Evolutionary conservation across 1,139 yeast genomes (phyloP).

Genomic region (Yamadazyma spencermartinsiae): DNA sequence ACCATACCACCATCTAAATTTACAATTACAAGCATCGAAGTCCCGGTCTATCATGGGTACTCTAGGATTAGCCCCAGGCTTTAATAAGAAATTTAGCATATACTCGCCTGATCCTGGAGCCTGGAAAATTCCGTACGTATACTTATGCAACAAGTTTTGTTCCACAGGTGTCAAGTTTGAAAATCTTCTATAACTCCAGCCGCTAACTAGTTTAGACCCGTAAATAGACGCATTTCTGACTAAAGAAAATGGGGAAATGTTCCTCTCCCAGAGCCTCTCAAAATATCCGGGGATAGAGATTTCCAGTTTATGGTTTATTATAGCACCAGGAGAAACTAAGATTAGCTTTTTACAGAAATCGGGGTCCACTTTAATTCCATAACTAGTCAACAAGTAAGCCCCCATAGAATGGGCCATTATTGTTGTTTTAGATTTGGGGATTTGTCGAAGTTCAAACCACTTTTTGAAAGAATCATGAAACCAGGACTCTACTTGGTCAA

Average conservation of each 20-base stretch:
- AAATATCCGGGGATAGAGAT: constrained; percentile 63
- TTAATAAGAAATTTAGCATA: constrained; percentile 63
- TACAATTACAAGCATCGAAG: constrained; percentile 48
- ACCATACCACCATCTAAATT: constrained; percentile 71
- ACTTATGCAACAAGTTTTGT: constrained; percentile 53
- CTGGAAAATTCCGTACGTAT: constrained; percentile 70
- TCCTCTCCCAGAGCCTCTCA: constrained; percentile 64
- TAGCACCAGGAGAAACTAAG: constrained; percentile 68
- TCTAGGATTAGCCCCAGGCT: constrained; percentile 77
- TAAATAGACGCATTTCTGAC: constrained; percentile 64
- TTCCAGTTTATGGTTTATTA: constrained; percentile 44
- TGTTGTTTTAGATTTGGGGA: constrained; percentile 34
- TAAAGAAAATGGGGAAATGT: constrained; percentile 67
- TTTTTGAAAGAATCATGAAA: constrained; percentile 50
- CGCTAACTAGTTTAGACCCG: constrained; percentile 72
- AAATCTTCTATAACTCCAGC: constrained; percentile 74
- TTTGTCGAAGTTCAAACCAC: constrained; percentile 43
- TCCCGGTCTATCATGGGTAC: constrained; percentile 55
- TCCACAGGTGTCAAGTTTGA: constrained; percentile 46
- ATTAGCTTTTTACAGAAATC: constrained; percentile 46
- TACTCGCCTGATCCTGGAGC: constrained; percentile 77
- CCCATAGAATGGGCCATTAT: constrained; percentile 67
- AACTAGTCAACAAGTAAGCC: constrained; percentile 52
- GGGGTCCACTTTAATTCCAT: constrained; percentile 45
- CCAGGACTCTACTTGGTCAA: constrained; percentile 48